Percentiles rank a stretch among this genome's conserved stretches.
Evolutionary conservation across 2,329 filamentous ascomycete species (phyloP).

Genomic region (Penicillium sp.): DNA sequence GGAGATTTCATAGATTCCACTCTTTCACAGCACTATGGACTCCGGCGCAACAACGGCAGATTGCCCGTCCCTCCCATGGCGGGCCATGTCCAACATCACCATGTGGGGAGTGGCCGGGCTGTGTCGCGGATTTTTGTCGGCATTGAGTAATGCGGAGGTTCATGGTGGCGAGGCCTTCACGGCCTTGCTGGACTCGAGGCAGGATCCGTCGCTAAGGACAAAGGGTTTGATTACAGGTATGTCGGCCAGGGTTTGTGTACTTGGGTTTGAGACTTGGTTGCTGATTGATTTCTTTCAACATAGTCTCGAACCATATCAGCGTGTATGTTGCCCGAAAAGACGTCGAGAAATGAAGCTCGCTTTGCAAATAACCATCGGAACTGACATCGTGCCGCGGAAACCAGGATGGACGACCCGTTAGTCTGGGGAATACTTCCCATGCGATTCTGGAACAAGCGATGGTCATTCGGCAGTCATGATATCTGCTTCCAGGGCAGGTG

Average conservation of each 20-base stretch:
- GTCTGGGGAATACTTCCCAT: slow-evolving; percentile 90
- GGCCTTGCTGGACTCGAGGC: slow-evolving; percentile 74
- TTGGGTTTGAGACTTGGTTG: slow-evolving; percentile 2
- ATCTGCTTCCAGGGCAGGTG: slow-evolving; percentile 92
- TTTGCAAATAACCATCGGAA: slow-evolving; percentile 22
- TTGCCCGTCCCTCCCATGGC: slow-evolving; percentile 62
- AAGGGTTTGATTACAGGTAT: slow-evolving; percentile 83
- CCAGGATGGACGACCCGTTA: slow-evolving; percentile 88
- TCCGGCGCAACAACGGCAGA: slow-evolving; percentile 52
- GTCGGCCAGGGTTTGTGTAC: background rate
- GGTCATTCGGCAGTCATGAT: slow-evolving; percentile 91
- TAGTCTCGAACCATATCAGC: slow-evolving; percentile 87
- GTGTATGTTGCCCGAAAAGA: slow-evolving; percentile 68
- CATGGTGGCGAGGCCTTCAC: slow-evolving; percentile 78
- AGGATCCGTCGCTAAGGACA: slow-evolving; percentile 68
- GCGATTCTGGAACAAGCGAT: slow-evolving; percentile 77
- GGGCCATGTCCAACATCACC: slow-evolving; percentile 72
- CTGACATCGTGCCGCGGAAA: slow-evolving; percentile 38
- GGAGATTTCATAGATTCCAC: slow-evolving; percentile 31
- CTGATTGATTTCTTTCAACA: slow-evolving; percentile 12
- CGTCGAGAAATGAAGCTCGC: slow-evolving; percentile 28
- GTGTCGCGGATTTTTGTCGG: slow-evolving; percentile 76
- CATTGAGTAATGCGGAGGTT: slow-evolving; percentile 75
- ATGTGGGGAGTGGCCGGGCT: slow-evolving; percentile 76
- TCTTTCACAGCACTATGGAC: slow-evolving; percentile 43